Evolutionary conservation across 139 green algal genomes (phyloP).

Genomic region (Prasinococcaceae sp.): DNA sequence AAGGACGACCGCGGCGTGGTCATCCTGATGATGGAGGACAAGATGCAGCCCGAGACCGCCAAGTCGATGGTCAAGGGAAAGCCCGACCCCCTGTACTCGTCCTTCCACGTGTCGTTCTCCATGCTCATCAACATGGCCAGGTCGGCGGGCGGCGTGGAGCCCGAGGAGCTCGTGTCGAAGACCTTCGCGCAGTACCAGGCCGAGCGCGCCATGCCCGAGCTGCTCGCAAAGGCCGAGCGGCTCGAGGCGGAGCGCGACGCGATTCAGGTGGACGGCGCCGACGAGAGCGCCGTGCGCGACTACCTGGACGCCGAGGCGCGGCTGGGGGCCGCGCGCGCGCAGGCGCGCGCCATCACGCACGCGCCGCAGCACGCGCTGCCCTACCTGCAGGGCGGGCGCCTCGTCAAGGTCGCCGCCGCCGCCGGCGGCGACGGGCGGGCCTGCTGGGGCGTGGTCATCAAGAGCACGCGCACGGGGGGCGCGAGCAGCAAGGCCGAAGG

Average conservation of each 20-base stretch:
- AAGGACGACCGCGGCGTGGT: constrained; percentile 54
- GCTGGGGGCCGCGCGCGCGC: constrained; percentile 12
- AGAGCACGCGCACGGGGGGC: not conserved
- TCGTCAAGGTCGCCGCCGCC: constrained; percentile 37
- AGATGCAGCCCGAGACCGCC: constrained; percentile 57
- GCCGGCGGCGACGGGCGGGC: not conserved
- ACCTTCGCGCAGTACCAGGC: constrained; percentile 21
- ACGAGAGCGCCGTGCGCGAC: constrained; percentile 36
- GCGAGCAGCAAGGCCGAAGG: constrained; percentile 1
- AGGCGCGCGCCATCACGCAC: constrained; percentile 24
- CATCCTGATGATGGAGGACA: constrained; percentile 68
- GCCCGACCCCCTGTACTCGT: constrained; percentile 45
- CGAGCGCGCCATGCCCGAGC: constrained; percentile 5
- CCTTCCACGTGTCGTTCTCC: constrained; percentile 7
- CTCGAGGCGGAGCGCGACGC: constrained; percentile 29
- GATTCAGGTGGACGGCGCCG: constrained; percentile 35
- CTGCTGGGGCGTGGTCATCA: not conserved
- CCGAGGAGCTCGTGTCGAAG: constrained; percentile 4
- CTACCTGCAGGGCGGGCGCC: constrained; percentile 70
- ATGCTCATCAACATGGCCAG: constrained; percentile 20
- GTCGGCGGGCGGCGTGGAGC: not conserved
- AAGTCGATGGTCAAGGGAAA: constrained; percentile 66
- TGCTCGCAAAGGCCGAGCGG: constrained; percentile 1
- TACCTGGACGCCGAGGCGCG: constrained; percentile 35
- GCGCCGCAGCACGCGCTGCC: constrained; percentile 37